Conservation (phyloP, 1,284 basidiomycete species). For the Apiotrichum sp. region DNA sequence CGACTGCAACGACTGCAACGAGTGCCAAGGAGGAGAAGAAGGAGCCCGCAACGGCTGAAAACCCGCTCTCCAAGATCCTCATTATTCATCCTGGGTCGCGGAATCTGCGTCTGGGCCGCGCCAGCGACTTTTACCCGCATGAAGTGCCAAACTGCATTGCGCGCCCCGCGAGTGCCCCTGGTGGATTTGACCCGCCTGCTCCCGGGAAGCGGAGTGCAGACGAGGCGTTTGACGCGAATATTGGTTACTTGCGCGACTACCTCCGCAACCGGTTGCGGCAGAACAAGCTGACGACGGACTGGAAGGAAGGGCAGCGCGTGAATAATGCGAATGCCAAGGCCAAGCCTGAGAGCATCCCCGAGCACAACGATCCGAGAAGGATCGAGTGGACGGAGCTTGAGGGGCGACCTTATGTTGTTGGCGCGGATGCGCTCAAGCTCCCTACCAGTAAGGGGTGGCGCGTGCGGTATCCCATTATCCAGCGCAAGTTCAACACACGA, state of each 20-base stretch:
- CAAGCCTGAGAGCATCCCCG: constrained; percentile 67
- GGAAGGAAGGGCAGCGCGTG: constrained; percentile 66
- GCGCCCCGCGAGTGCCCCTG: constrained; percentile 15
- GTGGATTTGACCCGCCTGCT: constrained; percentile 25
- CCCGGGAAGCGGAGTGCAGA: constrained; percentile 28
- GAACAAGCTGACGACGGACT: constrained; percentile 73
- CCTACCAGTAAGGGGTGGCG: constrained; percentile 61
- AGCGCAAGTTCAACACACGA: constrained; percentile 67
- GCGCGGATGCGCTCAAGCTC: constrained; percentile 62
- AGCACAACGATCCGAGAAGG: constrained; percentile 70
- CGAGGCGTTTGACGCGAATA: constrained; percentile 58
- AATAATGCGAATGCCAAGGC: constrained; percentile 54
- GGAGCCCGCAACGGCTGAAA: constrained; percentile 4
- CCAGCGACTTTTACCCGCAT: constrained; percentile 60
- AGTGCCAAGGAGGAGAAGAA: constrained; percentile 1
- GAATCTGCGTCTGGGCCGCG: constrained; percentile 77
- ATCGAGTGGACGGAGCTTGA: constrained; percentile 68
- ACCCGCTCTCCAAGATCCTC: constrained; percentile 51
- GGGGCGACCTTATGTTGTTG: constrained; percentile 30
- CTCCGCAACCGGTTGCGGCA: constrained; percentile 78
- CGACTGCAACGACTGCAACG: not conserved
- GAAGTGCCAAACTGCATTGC: constrained; percentile 46
- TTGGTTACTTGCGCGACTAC: constrained; percentile 64
- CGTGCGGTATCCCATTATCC: constrained; percentile 70
- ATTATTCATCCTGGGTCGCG: constrained; percentile 93